These are phyloP conservation scores for Fragilariopsis cylindrus DNA, from an alignment of 108 stramenopile species.

Conservation along the genomic window DNA sequence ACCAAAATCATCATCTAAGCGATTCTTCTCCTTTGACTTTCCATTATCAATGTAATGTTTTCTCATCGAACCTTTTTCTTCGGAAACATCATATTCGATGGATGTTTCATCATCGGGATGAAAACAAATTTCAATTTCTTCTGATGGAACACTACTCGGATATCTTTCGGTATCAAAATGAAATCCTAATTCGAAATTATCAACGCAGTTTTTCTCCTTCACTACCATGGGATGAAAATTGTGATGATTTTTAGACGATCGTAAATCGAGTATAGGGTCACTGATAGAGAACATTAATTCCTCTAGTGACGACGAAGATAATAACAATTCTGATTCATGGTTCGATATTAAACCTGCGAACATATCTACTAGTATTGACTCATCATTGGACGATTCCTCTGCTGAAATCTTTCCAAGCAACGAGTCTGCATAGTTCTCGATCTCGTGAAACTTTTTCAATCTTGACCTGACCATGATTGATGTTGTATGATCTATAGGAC, in stretches of 20 bases:
- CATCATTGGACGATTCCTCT: slow-evolving; percentile 9
- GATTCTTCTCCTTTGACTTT: not conserved
- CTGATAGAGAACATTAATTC: too few relatives aligned
- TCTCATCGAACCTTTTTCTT: not conserved
- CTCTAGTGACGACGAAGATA: not conserved
- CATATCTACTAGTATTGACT: not conserved
- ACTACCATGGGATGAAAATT: not conserved
- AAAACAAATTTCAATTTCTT: slow-evolving; percentile 25
- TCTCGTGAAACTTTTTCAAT: slow-evolving; percentile 19
- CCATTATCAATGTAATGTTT: not conserved
- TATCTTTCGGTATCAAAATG: slow-evolving; percentile 20
- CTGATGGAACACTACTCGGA: not conserved
- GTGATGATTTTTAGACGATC: not conserved
- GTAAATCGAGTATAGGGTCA: not conserved
- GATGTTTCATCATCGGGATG: slow-evolving; percentile 15
- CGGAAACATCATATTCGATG: not conserved
- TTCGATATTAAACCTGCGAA: not conserved
- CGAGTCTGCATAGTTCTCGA: slow-evolving; percentile 15
- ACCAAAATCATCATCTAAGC: not conserved
- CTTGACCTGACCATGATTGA: not conserved
- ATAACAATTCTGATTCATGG: not conserved
- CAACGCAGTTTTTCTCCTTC: not conserved
- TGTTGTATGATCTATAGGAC: not conserved
- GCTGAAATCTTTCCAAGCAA: slow-evolving; percentile 19
- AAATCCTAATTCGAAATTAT: slow-evolving; percentile 21